Percentiles rank a stretch among this genome's conserved stretches.
Conservation (phyloP, 2,329 filamentous ascomycete species). For the Didymella arachidicola region DNA sequence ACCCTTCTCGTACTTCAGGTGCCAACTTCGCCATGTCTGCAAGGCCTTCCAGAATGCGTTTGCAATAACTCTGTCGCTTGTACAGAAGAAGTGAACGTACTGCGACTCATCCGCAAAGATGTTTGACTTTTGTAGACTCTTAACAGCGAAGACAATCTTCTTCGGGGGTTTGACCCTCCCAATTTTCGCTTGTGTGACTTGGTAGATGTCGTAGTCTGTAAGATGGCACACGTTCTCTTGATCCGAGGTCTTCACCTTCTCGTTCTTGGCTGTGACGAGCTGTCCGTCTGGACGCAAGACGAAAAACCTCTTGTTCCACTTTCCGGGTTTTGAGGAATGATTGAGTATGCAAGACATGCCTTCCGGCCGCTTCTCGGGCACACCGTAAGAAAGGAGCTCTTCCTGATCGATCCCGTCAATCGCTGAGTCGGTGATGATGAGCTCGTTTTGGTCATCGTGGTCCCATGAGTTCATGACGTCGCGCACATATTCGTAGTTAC, state of each 20-base stretch:
- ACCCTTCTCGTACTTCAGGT: slow-evolving; percentile 76
- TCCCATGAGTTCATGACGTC: slow-evolving; percentile 96
- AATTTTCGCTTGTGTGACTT: slow-evolving; percentile 71
- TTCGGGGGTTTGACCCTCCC: slow-evolving; percentile 83
- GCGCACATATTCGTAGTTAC: slow-evolving; percentile 84
- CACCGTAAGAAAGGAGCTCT: slow-evolving; percentile 71
- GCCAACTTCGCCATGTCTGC: slow-evolving; percentile 91
- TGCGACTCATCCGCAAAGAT: slow-evolving; percentile 84
- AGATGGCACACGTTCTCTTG: slow-evolving; percentile 78
- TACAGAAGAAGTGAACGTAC: slow-evolving; percentile 91
- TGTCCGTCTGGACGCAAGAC: slow-evolving; percentile 78
- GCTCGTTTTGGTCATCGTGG: slow-evolving; percentile 75
- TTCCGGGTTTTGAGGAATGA: slow-evolving; percentile 80
- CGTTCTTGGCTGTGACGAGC: slow-evolving; percentile 73
- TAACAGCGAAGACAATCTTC: slow-evolving; percentile 84
- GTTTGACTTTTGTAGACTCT: slow-evolving; percentile 87
- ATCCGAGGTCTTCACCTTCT: slow-evolving; percentile 66
- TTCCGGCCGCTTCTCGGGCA: slow-evolving; percentile 68
- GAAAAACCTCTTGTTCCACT: slow-evolving; percentile 87
- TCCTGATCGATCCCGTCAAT: slow-evolving; percentile 60
- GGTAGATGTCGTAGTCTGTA: slow-evolving; percentile 92
- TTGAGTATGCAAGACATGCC: slow-evolving; percentile 77
- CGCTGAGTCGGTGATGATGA: slow-evolving; percentile 71
- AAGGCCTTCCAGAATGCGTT: slow-evolving; percentile 74
- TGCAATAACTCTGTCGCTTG: slow-evolving; percentile 73